phyloP scores from a whole-genome alignment of 495 filamentous ascomycete genomes.

The Penicillium crystallinum region DNA sequence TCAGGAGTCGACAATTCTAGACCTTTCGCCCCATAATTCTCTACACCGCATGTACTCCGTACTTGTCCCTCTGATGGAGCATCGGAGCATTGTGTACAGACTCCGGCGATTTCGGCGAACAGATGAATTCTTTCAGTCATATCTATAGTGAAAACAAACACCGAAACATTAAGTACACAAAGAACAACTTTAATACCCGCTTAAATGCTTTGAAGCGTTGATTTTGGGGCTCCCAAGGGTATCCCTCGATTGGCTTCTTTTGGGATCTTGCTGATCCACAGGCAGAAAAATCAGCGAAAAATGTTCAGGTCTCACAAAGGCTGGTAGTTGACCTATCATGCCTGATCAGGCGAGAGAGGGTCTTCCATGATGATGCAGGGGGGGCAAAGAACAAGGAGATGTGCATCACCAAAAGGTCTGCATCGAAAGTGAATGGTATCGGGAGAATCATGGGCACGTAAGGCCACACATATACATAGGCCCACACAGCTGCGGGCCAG shows the following conservation, averaged over 20 bases:
- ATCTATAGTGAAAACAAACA: background rate
- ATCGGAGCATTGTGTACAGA: background rate
- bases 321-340: background rate
- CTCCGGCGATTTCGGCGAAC: background rate
- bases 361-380: conserved; percentile 6
- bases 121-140: conserved; percentile 5
- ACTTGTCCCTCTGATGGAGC: background rate
- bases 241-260: background rate
- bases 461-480: conserved; percentile 7
- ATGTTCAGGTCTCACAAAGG: background rate
- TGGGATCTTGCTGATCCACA: background rate
- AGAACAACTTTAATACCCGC: conserved; percentile 2
- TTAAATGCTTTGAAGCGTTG: conserved; percentile 3
- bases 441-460: conserved; percentile 6
- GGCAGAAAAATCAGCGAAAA: background rate
- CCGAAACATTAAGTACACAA: conserved; percentile 4
- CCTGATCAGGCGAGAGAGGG: background rate
- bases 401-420: background rate
- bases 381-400: conserved; percentile 2
- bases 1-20: conserved; percentile 22
- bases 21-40: conserved; percentile 3
- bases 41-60: background rate
- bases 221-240: background rate
- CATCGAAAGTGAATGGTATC: conserved; percentile 14
- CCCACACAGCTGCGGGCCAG: conserved; percentile 7